A percentile compares a stretch with the other conserved stretches of the same genome.
phyloP scores from a whole-genome alignment of 2,329 filamentous ascomycete species.

The Phyllosticta paracitricarpa region DNA sequence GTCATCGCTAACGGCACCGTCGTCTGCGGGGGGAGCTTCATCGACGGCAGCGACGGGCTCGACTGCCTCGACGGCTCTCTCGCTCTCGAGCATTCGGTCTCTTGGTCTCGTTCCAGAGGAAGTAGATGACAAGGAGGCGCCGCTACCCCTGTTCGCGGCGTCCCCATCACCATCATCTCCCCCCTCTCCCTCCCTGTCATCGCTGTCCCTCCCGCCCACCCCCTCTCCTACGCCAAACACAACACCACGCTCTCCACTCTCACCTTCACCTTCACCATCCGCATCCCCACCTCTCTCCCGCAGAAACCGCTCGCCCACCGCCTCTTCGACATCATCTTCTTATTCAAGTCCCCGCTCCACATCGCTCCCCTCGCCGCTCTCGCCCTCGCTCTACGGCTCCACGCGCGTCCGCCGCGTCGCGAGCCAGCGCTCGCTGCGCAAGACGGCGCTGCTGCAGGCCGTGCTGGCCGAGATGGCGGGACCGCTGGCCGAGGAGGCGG shows the following conservation, averaged over 20 bases:
- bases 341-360: neutral
- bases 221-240: neutral
- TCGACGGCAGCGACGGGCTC: neutral
- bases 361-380: neutral
- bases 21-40: neutral
- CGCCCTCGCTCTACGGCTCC: neutral
- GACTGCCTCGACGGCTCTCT: neutral
- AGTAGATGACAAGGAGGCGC: neutral
- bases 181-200: neutral
- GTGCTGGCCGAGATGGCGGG: slow-evolving; percentile 7
- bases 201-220: neutral
- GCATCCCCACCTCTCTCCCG: neutral
- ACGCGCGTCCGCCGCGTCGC: neutral
- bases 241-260: neutral
- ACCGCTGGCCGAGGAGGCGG: slow-evolving; percentile 1
- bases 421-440: slow-evolving; percentile 1
- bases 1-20: neutral
- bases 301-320: neutral
- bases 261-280: neutral
- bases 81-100: neutral
- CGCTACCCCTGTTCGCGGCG: neutral
- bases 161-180: neutral
- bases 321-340: too few relatives aligned
- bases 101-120: neutral
- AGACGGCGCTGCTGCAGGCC: slow-evolving; percentile 4